Conservation (phyloP, 345 rosid genomes). For the Gossypium ekmanianum region DNA sequence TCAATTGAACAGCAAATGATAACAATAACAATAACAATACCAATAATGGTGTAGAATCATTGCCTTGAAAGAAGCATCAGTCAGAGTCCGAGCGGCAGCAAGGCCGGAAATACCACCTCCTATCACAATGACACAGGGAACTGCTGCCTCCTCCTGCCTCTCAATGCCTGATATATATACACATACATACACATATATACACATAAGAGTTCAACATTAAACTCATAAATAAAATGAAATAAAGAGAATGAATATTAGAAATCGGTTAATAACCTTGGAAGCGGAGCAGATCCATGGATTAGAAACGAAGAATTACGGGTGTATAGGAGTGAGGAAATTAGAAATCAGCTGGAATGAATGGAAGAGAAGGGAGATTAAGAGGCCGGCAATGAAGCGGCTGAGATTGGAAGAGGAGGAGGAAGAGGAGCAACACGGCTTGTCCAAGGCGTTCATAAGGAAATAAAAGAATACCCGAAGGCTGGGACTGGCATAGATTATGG, state of each 20-base stretch:
- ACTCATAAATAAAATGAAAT: neutral
- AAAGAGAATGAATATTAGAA: neutral
- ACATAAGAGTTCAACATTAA: neutral
- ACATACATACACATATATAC: neutral
- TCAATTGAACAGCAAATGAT: neutral
- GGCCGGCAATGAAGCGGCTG: slow-evolving; percentile 62
- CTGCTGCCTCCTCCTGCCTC: slow-evolving; percentile 34
- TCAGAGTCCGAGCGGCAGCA: slow-evolving; percentile 74
- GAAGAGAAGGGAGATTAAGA: slow-evolving; percentile 41
- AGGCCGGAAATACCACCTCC: slow-evolving; percentile 91
- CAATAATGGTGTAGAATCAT: neutral
- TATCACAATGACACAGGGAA: slow-evolving; percentile 69
- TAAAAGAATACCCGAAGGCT: neutral
- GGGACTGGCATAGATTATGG: slow-evolving; percentile 4
- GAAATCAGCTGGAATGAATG: slow-evolving; percentile 51
- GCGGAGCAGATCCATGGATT: neutral
- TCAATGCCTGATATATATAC: slow-evolving; percentile 14
- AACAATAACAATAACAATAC: neutral
- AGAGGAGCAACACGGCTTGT: slow-evolving; percentile 35
- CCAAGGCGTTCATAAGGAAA: slow-evolving; percentile 47
- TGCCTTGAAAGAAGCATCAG: slow-evolving; percentile 67
- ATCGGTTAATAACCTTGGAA: slow-evolving; percentile 18
- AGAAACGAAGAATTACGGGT: slow-evolving; percentile 25
- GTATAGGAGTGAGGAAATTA: slow-evolving; percentile 59
- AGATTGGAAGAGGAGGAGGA: slow-evolving; percentile 34